A percentile compares a stretch with the other conserved stretches of the same genome.
Evolutionary conservation across 2,329 filamentous ascomycete genomes (phyloP).

Genomic region (Cercospora sp.): DNA sequence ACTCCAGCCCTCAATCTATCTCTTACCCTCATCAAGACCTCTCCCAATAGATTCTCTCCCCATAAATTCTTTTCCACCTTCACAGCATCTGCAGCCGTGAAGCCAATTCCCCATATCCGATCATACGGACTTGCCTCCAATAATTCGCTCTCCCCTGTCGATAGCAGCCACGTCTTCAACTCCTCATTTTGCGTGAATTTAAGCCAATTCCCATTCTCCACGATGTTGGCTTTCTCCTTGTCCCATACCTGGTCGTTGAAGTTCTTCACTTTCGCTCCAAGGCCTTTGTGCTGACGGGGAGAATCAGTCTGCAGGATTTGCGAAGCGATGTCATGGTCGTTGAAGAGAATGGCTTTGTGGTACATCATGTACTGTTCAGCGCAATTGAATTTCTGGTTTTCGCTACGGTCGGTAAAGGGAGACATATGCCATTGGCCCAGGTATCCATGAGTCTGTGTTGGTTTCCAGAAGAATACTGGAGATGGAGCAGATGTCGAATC

Average conservation of each 20-base stretch:
- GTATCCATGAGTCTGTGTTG: conserved; percentile 19
- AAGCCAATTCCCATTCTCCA: conserved; percentile 19
- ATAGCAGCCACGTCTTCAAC: conserved; percentile 15
- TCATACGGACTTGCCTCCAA: conserved; percentile 23
- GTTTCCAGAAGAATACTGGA: conserved; percentile 22
- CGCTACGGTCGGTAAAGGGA: conserved; percentile 17
- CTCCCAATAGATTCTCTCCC: conserved; percentile 20
- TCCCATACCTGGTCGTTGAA: conserved; percentile 17
- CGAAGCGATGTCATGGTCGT: conserved; percentile 11
- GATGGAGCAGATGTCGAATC: background rate
- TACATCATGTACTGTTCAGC: conserved; percentile 30
- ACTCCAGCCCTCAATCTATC: background rate
- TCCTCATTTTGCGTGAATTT: conserved; percentile 21
- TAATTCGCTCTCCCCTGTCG: conserved; percentile 20
- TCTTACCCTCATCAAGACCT: conserved; percentile 19
- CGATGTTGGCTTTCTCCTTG: conserved; percentile 2
- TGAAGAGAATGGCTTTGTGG: conserved; percentile 22
- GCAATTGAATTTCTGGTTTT: conserved; percentile 18
- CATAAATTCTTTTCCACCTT: conserved; percentile 5
- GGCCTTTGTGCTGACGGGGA: conserved; percentile 15
- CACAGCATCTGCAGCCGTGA: conserved; percentile 6
- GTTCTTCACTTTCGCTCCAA: conserved; percentile 12
- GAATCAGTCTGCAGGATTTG: conserved; percentile 10
- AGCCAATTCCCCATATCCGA: conserved; percentile 27
- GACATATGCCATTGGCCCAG: conserved; percentile 26